A percentile compares a stretch with the other conserved stretches of the same genome.
Evolutionary conservation across 2,329 filamentous ascomycete genomes (phyloP).

Genomic region (Xylaria arbuscula): DNA sequence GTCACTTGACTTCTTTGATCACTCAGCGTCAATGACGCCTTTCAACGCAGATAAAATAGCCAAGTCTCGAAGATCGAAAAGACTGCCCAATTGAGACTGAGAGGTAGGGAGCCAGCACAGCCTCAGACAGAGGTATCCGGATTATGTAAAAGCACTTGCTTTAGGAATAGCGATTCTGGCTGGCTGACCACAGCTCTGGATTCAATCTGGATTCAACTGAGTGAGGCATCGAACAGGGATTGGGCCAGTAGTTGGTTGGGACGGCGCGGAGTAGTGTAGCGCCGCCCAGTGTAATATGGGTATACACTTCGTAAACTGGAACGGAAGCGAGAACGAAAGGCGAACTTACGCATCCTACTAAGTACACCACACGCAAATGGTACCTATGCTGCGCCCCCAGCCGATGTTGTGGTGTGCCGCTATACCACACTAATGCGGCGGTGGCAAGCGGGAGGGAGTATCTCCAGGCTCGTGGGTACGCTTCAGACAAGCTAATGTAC

Average conservation of each 20-base stretch:
- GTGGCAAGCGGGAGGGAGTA: constrained; percentile 1
- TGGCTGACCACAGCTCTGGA: background rate
- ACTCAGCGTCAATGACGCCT: background rate
- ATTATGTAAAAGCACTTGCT: background rate
- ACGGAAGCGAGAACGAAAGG: constrained; percentile 9
- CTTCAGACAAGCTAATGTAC: no score
- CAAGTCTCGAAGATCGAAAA: constrained; percentile 7
- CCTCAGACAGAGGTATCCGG: background rate
- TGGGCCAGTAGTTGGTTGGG: background rate
- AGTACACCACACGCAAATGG: constrained; percentile 11
- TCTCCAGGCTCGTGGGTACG: no score
- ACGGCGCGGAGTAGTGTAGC: background rate
- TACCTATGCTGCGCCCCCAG: constrained; percentile 2
- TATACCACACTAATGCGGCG: constrained; percentile 11
- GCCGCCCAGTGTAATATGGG: background rate
- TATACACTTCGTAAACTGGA: background rate
- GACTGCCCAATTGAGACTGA: no score
- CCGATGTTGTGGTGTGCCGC: constrained; percentile 1
- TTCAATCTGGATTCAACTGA: background rate
- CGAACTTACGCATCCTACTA: constrained; percentile 38
- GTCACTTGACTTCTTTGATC: constrained; percentile 6
- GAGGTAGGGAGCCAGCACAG: background rate
- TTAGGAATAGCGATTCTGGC: background rate
- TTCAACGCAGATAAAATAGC: background rate
- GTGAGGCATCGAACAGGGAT: background rate